phyloP scores from a whole-genome alignment of 2,329 filamentous ascomycete genomes.

The Ophiostoma perfectum region DNA sequence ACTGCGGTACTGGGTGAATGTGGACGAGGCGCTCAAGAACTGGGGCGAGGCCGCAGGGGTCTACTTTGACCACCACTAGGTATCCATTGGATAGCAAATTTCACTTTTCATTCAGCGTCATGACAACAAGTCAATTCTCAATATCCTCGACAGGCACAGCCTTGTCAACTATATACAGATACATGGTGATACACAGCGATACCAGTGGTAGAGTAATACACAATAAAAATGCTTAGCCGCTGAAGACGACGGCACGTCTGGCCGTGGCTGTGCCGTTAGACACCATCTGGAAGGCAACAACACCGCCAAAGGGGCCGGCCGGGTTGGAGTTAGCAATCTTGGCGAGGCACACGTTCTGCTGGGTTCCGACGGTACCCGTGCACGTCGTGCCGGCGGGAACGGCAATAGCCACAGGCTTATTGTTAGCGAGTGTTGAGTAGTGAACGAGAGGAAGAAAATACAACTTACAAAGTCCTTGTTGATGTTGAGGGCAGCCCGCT shows the following conservation, averaged over 20 bases:
- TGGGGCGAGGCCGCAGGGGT: slow-evolving; percentile 72
- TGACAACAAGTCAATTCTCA: too few relatives aligned
- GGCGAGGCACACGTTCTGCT: slow-evolving; percentile 38
- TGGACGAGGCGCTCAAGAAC: slow-evolving; percentile 69
- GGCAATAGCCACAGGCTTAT: slow-evolving; percentile 34
- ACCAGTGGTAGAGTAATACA: background rate
- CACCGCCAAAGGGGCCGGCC: slow-evolving; percentile 40
- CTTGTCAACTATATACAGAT: background rate
- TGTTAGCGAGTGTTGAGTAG: slow-evolving; percentile 27
- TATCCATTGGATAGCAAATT: too few relatives aligned
- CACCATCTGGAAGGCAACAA: slow-evolving; percentile 39
- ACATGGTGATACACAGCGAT: background rate
- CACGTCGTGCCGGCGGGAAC: slow-evolving; percentile 39
- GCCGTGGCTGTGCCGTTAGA: slow-evolving; percentile 19
- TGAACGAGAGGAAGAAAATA: background rate
- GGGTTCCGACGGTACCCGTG: slow-evolving; percentile 34
- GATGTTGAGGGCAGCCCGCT: slow-evolving; percentile 1
- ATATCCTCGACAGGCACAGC: background rate
- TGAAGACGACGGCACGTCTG: slow-evolving; percentile 1
- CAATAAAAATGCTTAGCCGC: background rate
- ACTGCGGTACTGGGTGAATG: slow-evolving; percentile 86
- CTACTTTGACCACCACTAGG: slow-evolving; percentile 2
- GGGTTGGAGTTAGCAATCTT: slow-evolving; percentile 40
- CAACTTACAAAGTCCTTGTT: slow-evolving; percentile 2
- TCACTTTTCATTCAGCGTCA: too few relatives aligned